Percentiles rank a stretch among this genome's conserved stretches.
Conservation (phyloP, 2,329 filamentous ascomycete species). For the Nothomitra cinnamomea region DNA sequence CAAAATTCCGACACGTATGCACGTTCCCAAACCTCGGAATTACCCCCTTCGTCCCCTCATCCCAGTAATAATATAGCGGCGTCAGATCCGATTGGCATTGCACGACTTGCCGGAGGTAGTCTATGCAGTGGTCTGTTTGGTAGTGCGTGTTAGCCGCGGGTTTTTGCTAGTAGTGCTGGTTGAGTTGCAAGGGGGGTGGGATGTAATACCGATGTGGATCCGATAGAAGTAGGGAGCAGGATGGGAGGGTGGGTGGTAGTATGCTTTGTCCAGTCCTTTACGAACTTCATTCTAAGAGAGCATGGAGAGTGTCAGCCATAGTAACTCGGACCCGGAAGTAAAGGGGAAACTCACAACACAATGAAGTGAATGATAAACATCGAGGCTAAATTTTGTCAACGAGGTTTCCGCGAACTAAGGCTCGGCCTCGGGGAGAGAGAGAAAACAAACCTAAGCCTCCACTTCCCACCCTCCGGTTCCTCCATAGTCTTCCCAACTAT, state of each 20-base stretch:
- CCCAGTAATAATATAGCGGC: not conserved
- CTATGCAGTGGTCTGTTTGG: not conserved
- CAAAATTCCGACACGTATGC: constrained; percentile 1
- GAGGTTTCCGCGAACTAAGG: not conserved
- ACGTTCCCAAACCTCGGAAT: not conserved
- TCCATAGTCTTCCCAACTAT: not conserved
- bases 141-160: not conserved
- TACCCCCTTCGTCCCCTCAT: not conserved
- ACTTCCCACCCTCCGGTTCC: not conserved
- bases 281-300: not conserved
- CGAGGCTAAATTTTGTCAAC: not conserved
- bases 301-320: not conserved
- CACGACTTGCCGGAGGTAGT: constrained; percentile 2
- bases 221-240: not conserved
- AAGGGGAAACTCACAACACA: not conserved
- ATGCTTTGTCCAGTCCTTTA: not conserved
- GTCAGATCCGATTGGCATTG: not conserved
- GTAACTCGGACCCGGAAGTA: not conserved
- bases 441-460: not conserved
- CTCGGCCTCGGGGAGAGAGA: not conserved
- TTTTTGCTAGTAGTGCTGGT: not conserved
- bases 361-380: not conserved
- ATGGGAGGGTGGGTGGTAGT: not conserved
- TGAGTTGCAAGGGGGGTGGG: too few species aligned
- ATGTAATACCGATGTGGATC: not conserved